These are phyloP conservation scores for Tricholoma matsutake DNA, from an alignment of 768 basidiomycete species.

Conservation along the genomic window DNA sequence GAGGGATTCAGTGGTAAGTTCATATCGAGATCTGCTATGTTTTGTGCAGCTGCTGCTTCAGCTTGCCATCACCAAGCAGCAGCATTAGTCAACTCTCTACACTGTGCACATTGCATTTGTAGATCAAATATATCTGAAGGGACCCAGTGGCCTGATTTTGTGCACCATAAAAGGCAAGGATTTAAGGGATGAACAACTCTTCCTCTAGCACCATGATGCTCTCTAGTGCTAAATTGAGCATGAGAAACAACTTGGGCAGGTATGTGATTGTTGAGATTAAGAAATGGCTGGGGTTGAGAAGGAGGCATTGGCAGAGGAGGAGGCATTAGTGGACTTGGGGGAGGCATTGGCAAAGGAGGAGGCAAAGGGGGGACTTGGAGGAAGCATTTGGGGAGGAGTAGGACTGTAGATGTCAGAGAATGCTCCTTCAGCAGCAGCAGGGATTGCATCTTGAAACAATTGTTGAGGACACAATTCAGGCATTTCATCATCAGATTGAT, in stretches of 20 bases:
- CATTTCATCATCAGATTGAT: too few relatives aligned
- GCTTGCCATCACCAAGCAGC: neutral
- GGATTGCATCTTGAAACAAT: too few relatives aligned
- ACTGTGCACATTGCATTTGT: too few relatives aligned
- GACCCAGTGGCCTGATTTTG: neutral
- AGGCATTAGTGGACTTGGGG: too few relatives aligned
- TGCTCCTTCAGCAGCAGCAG: too few relatives aligned
- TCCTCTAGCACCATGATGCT: too few relatives aligned
- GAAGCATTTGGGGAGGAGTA: too few relatives aligned
- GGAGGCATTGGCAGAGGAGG: neutral
- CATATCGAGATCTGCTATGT: neutral
- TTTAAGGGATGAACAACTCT: slow-evolving; percentile 3
- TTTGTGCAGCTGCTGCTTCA: slow-evolving; percentile 2
- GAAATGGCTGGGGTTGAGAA: neutral
- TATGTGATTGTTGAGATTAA: slow-evolving; percentile 1
- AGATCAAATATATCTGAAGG: slow-evolving; percentile 1
- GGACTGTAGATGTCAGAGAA: too few relatives aligned
- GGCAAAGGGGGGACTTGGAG: too few relatives aligned
- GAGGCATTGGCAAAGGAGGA: too few relatives aligned
- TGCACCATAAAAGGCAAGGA: slow-evolving; percentile 1
- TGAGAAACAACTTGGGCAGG: slow-evolving; percentile 1
- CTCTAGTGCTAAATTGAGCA: neutral
- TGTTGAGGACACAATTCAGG: too few relatives aligned
- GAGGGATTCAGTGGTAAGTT: neutral
- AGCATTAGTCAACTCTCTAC: neutral